Evolutionary conservation across 768 basidiomycete species (phyloP).

Genomic region (Leccinellum albellum): DNA sequence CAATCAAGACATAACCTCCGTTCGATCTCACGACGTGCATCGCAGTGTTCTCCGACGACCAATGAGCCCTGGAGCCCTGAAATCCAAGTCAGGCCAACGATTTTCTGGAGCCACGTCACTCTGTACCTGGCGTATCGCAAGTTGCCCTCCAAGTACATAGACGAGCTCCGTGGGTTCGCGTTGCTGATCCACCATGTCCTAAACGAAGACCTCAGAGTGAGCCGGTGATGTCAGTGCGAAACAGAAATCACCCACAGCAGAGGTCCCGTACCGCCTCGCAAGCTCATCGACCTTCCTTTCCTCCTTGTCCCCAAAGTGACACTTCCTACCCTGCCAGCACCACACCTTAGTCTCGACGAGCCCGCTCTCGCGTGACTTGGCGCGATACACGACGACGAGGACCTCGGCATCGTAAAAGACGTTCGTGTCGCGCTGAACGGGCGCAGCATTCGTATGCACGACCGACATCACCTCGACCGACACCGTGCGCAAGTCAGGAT

Average conservation of each 20-base stretch:
- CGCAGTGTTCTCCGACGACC: constrained; percentile 76
- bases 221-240: background rate
- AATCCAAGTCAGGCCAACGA: constrained; percentile 3
- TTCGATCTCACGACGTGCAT: constrained; percentile 70
- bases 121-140: constrained; percentile 73
- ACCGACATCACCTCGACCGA: constrained; percentile 74
- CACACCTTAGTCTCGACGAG: constrained; percentile 69
- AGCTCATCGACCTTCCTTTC: constrained; percentile 66
- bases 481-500: constrained; percentile 47
- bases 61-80: constrained; percentile 68
- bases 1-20: constrained; percentile 53
- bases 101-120: background rate
- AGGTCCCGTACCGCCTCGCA: constrained; percentile 68
- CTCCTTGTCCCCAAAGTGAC: constrained; percentile 54
- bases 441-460: constrained; percentile 44
- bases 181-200: constrained; percentile 50
- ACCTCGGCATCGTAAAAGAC: constrained; percentile 75
- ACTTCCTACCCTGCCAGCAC: constrained; percentile 68
- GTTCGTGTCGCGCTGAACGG: constrained; percentile 43
- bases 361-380: constrained; percentile 60
- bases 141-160: constrained; percentile 57
- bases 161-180: constrained; percentile 65
- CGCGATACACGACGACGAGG: constrained; percentile 64
- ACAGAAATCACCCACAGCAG: constrained; percentile 43
- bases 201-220: background rate